These are phyloP conservation scores for Casaregolazyma lundiana DNA, from an alignment of 1,139 yeast species.

Conservation along the genomic window DNA sequence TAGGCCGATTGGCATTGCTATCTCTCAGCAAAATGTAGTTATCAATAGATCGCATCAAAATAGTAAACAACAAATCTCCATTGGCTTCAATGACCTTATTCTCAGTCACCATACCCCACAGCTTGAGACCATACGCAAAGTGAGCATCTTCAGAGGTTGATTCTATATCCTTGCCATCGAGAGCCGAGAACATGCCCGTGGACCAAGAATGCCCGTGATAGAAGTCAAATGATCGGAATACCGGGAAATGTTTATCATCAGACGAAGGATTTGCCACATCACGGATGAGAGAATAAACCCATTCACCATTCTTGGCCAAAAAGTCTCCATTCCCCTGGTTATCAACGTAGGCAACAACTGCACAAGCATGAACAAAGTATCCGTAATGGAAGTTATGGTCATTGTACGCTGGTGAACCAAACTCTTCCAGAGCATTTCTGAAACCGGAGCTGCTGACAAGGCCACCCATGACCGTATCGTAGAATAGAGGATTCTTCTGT, in stretches of 20 bases:
- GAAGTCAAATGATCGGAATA: conserved; percentile 67
- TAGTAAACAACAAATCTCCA: conserved; percentile 60
- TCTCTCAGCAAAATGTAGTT: conserved; percentile 49
- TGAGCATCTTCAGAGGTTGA: conserved; percentile 64
- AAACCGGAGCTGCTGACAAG: conserved; percentile 49
- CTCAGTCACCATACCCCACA: conserved; percentile 65
- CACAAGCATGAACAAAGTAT: conserved; percentile 66
- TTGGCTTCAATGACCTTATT: conserved; percentile 60
- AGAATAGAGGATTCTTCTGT: conserved; percentile 55
- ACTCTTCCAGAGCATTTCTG: conserved; percentile 50
- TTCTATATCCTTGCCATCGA: conserved; percentile 70
- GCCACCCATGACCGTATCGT: conserved; percentile 63
- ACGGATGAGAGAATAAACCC: conserved; percentile 53
- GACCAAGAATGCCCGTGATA: conserved; percentile 77
- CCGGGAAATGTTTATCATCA: conserved; percentile 57
- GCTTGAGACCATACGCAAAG: conserved; percentile 64
- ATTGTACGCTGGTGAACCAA: conserved; percentile 59
- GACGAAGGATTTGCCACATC: conserved; percentile 63
- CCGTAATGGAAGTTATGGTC: conserved; percentile 77
- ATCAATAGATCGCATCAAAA: conserved; percentile 54
- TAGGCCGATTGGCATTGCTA: conserved; percentile 51
- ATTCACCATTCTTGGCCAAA: conserved; percentile 36
- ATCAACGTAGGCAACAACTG: conserved; percentile 59
- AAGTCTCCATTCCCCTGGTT: conserved; percentile 37
- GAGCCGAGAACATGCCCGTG: conserved; percentile 55